Conservation (phyloP, 306 rosid species). For the Crotalaria pallida region DNA sequence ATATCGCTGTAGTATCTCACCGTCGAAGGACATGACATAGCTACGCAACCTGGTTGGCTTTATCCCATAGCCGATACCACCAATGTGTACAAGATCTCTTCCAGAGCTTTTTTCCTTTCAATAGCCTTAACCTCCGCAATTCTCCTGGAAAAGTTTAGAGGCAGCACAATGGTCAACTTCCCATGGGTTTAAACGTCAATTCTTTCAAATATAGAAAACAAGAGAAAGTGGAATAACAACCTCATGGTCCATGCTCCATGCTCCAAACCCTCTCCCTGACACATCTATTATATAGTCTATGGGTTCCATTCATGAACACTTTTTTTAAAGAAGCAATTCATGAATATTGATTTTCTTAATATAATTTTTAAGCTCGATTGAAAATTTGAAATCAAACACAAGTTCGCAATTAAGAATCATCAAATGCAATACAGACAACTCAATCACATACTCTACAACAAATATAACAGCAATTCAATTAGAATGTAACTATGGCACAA, state of each 20-base stretch:
- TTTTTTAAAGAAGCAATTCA: background rate
- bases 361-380: background rate
- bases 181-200: background rate
- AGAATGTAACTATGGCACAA: background rate
- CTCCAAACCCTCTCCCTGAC: background rate
- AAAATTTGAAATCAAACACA: background rate
- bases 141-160: constrained; percentile 52
- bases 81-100: constrained; percentile 76
- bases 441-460: background rate
- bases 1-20: constrained; percentile 77
- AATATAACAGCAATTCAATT: background rate
- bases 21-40: constrained; percentile 85
- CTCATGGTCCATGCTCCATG: too few relatives aligned
- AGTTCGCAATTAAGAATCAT: background rate
- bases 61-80: constrained; percentile 53
- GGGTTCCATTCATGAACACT: background rate
- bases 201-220: background rate
- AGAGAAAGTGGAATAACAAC: background rate
- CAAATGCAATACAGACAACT: background rate
- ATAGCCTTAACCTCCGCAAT: constrained; percentile 83
- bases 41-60: constrained; percentile 68
- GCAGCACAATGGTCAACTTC: constrained; percentile 10
- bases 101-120: constrained; percentile 78
- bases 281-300: background rate
- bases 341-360: background rate